Percentiles rank a stretch among this genome's conserved stretches.
Conservation (phyloP, 345 rosid genomes). For the Geranium rotundifolium region DNA sequence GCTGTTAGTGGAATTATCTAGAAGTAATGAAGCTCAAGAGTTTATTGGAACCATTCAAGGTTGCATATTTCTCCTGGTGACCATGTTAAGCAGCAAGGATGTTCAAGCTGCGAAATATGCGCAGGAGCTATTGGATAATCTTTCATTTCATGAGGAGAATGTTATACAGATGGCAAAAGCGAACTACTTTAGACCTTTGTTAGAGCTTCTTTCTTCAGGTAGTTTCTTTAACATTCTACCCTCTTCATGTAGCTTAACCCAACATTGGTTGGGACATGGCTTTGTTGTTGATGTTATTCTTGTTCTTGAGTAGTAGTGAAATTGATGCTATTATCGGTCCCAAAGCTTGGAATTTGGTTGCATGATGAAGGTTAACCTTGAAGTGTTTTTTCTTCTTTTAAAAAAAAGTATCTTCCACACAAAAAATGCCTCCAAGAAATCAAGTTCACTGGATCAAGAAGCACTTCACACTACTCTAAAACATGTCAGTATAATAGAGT, state of each 20-base stretch:
- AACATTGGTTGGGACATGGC: too few relatives aligned
- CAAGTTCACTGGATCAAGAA: background rate
- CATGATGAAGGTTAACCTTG: background rate
- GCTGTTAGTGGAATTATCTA: conserved; percentile 43
- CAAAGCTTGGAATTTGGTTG: background rate
- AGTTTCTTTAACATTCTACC: background rate
- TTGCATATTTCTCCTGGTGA: conserved; percentile 55
- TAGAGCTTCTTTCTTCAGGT: conserved; percentile 49
- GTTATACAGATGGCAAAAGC: conserved; percentile 61
- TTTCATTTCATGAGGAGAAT: conserved; percentile 43
- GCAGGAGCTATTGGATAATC: conserved; percentile 38
- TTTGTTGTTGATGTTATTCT: too few relatives aligned
- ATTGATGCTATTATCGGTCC: background rate
- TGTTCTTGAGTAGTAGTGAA: too few relatives aligned
- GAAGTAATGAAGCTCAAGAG: conserved; percentile 20
- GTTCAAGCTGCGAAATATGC: conserved; percentile 41
- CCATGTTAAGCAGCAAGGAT: conserved; percentile 45
- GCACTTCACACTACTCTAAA: background rate
- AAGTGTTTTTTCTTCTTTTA: background rate
- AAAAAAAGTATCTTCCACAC: background rate
- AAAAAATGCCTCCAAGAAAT: too few relatives aligned
- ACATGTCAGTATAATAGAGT: background rate
- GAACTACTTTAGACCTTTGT: conserved; percentile 50
- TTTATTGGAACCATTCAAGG: conserved; percentile 48
- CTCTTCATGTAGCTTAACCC: background rate